Evolutionary conservation across 2,329 filamentous ascomycete species (phyloP).

Genomic region (Lachnellula arida): DNA sequence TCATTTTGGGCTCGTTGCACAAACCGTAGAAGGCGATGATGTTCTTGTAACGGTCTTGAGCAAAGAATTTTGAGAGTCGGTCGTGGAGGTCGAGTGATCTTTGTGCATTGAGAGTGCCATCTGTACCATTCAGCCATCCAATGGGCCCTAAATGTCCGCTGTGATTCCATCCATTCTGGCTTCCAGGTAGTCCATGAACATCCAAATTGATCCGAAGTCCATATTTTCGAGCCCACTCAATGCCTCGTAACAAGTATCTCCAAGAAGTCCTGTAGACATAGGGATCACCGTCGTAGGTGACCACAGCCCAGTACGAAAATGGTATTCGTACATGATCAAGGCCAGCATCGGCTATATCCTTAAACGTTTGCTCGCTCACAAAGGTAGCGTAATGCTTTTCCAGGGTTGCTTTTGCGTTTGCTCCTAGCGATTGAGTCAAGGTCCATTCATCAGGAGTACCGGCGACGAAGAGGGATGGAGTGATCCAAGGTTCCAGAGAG

Average conservation of each 20-base stretch:
- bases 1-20: slow-evolving; percentile 91
- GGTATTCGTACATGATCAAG: slow-evolving; percentile 97
- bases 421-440: slow-evolving; percentile 65
- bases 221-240: slow-evolving; percentile 91
- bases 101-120: slow-evolving; percentile 73
- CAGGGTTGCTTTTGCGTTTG: slow-evolving; percentile 59
- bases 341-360: slow-evolving; percentile 78
- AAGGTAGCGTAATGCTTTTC: slow-evolving; percentile 91
- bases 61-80: slow-evolving; percentile 84
- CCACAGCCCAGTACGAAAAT: slow-evolving; percentile 91
- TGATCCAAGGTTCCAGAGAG: slow-evolving; percentile 90
- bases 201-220: slow-evolving; percentile 91
- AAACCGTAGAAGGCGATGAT: slow-evolving; percentile 90
- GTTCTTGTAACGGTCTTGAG: slow-evolving; percentile 88
- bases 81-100: slow-evolving; percentile 84
- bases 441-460: slow-evolving; percentile 86
- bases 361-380: slow-evolving; percentile 78
- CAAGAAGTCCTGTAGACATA: slow-evolving; percentile 84
- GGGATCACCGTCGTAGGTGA: slow-evolving; percentile 77
- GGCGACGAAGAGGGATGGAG: slow-evolving; percentile 81
- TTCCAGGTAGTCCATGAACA: slow-evolving; percentile 84
- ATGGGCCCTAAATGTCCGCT: slow-evolving; percentile 78
- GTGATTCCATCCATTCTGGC: slow-evolving; percentile 98
- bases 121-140: slow-evolving; percentile 84
- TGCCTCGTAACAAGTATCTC: slow-evolving; percentile 87